These are phyloP conservation scores for Athelia psychrophila DNA, from an alignment of 1,284 basidiomycete species.

Conservation along the genomic window DNA sequence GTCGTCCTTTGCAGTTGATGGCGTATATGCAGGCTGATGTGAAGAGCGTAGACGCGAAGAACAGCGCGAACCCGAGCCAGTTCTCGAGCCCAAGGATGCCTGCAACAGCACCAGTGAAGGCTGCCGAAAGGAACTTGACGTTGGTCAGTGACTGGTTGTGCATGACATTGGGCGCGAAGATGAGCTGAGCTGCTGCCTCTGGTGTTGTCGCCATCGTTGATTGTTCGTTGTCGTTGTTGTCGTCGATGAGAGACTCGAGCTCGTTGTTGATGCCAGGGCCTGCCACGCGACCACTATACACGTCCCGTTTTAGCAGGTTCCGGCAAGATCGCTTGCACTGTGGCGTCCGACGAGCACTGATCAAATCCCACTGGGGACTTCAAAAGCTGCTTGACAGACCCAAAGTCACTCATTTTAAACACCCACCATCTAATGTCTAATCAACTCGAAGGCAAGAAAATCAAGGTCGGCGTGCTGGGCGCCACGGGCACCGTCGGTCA, in stretches of 20 bases:
- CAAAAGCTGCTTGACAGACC: no score
- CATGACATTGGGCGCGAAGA: slow-evolving; percentile 70
- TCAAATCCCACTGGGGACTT: no score
- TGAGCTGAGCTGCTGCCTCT: slow-evolving; percentile 55
- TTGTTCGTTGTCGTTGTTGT: slow-evolving; percentile 18
- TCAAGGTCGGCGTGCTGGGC: slow-evolving; percentile 92
- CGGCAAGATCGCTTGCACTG: no score
- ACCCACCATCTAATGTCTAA: no score
- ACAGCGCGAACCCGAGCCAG: slow-evolving; percentile 77
- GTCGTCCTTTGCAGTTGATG: slow-evolving; percentile 68
- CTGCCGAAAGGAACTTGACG: slow-evolving; percentile 76
- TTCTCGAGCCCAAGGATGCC: slow-evolving; percentile 87
- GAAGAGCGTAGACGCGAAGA: slow-evolving; percentile 63
- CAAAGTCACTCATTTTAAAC: no score
- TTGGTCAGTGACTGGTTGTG: slow-evolving; percentile 65
- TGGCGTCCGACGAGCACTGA: no score
- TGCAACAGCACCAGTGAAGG: slow-evolving; percentile 81
- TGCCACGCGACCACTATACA: no score
- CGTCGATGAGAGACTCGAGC: neutral
- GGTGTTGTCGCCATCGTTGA: slow-evolving; percentile 13
- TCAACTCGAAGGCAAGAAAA: slow-evolving; percentile 6
- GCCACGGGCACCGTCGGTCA: slow-evolving; percentile 98
- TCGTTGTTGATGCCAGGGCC: neutral
- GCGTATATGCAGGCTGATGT: slow-evolving; percentile 62
- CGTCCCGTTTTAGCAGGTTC: no score